Base-by-base conservation (phyloP, 2,329 filamentous ascomycete species). In the Fusarium pseudonygamai region DNA sequence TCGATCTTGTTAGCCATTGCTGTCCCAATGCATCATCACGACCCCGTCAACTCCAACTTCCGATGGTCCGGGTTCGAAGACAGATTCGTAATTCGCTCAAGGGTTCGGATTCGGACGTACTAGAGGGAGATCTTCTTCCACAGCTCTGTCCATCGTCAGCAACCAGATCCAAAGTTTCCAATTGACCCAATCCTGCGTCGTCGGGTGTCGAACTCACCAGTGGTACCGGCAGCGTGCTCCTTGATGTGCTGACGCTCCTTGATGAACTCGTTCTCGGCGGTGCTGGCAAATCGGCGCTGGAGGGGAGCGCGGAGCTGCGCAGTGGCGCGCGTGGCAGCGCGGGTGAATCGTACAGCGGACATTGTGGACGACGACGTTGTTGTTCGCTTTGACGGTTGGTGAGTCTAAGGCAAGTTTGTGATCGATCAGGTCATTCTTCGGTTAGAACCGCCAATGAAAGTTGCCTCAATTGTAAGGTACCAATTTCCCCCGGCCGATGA, bases 91-190 rank as follows among this genome's bases (percentile, higher is more conserved):
- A 77, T 80, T 80, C 74, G 69, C 76, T 78, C 75, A 75, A 72
- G 42, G 61, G 62, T 26, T 62, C 50, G 36, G 52, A 66, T 62
- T 75, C 74, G 61, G 76, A 86, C 93, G 85, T 94, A 98, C 95
- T 94, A 98, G 88, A 98, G 88, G 75, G 94, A 96, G 80, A 98
- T 92, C 89, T 97, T 98, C 85, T 90, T 92, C 96, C 96, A 99
- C 80, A 97, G 91, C 80, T 94, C 96, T 97, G 81, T 62, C 67
- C 61, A 74, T 58, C 22, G 80, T 86, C 77, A 86, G 83, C 70
- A 71, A 69, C 39, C 46, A 49, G 50, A 9, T 22, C 57, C 66
- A 62, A 71, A 57, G 36, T 28, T 32, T 58, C 58, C 73, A 74
- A 76, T 78, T 77, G 74, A 69, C 60, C 46, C 62, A 63, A 59